Percentiles rank a stretch among this genome's conserved stretches.
These are phyloP conservation scores for Tuber indicum DNA, from an alignment of 495 filamentous ascomycete genomes.

Conservation along the genomic window DNA sequence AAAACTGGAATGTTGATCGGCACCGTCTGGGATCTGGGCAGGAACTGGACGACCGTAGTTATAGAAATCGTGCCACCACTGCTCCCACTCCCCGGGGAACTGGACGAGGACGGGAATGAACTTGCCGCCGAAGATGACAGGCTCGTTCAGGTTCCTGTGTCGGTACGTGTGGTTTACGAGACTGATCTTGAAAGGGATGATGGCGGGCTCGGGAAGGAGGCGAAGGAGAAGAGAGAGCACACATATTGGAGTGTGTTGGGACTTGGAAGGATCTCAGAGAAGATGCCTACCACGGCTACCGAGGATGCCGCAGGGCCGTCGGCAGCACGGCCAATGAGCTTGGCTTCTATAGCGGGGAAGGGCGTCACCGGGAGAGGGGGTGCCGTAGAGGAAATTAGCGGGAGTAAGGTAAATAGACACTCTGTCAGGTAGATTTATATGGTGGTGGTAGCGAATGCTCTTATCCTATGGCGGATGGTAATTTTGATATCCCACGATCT, in stretches of 20 bases:
- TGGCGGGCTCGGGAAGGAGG: conserved; percentile 47
- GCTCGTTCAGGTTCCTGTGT: conserved; percentile 89
- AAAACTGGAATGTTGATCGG: conserved; percentile 73
- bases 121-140: conserved; percentile 66
- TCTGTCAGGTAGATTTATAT: not conserved
- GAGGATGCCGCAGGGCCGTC: conserved; percentile 10
- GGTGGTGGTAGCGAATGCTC: not conserved
- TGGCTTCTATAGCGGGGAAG: conserved; percentile 12
- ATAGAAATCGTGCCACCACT: conserved; percentile 78
- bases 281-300: conserved; percentile 10
- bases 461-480: not conserved
- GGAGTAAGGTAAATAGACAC: not conserved
- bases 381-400: conserved; percentile 6
- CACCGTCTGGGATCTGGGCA: conserved; percentile 87
- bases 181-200: conserved; percentile 66
- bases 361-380: conserved; percentile 4
- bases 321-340: not conserved
- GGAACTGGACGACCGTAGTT: conserved; percentile 92
- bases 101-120: conserved; percentile 23
- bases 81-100: conserved; percentile 41
- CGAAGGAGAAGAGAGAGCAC: conserved; percentile 65
- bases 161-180: conserved; percentile 89
- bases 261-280: conserved; percentile 62
- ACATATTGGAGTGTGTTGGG: conserved; percentile 94
- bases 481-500: not conserved